These are phyloP conservation scores for Pythium chondricola DNA, from an alignment of 352 stramenopile species.

Conservation along the genomic window DNA sequence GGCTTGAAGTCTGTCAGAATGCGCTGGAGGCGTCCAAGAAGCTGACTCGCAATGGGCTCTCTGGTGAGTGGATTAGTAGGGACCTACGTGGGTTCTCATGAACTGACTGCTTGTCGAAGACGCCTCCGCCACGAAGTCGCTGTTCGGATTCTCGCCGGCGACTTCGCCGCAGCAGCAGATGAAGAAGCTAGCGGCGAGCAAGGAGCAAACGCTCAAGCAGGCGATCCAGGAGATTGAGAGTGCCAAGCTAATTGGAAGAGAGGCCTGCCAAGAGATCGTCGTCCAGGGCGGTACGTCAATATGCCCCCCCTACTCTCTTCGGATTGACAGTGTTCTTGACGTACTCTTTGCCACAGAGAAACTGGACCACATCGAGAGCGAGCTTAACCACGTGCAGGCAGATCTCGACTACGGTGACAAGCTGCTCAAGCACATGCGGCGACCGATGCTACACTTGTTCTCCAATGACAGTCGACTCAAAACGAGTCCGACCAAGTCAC, in stretches of 20 bases:
- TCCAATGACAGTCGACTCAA: slow-evolving; percentile 32
- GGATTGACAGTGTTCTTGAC: not conserved
- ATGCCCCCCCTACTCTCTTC: too few relatives aligned
- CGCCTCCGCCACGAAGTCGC: slow-evolving; percentile 30
- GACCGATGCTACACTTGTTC: slow-evolving; percentile 63
- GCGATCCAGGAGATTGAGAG: slow-evolving; percentile 68
- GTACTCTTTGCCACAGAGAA: slow-evolving; percentile 32
- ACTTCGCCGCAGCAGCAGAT: slow-evolving; percentile 60
- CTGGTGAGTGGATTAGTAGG: slow-evolving; percentile 3
- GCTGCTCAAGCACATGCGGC: slow-evolving; percentile 62
- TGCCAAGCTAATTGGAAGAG: slow-evolving; percentile 58
- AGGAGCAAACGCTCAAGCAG: slow-evolving; percentile 60
- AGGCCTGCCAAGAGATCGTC: slow-evolving; percentile 70
- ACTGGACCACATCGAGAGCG: slow-evolving; percentile 58
- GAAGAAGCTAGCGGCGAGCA: slow-evolving; percentile 49
- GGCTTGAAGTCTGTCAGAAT: slow-evolving; percentile 76
- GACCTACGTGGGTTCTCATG: too few relatives aligned
- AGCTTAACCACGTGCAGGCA: slow-evolving; percentile 46
- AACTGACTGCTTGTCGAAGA: slow-evolving; percentile 21
- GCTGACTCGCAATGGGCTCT: slow-evolving; percentile 23
- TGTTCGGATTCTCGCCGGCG: slow-evolving; percentile 46
- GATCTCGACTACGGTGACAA: slow-evolving; percentile 76
- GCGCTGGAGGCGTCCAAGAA: slow-evolving; percentile 50
- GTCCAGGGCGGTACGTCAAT: slow-evolving; percentile 44
- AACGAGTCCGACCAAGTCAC: not conserved